Base-by-base conservation (phyloP, 768 basidiomycete species). In the Tylopilus intermedius region DNA sequence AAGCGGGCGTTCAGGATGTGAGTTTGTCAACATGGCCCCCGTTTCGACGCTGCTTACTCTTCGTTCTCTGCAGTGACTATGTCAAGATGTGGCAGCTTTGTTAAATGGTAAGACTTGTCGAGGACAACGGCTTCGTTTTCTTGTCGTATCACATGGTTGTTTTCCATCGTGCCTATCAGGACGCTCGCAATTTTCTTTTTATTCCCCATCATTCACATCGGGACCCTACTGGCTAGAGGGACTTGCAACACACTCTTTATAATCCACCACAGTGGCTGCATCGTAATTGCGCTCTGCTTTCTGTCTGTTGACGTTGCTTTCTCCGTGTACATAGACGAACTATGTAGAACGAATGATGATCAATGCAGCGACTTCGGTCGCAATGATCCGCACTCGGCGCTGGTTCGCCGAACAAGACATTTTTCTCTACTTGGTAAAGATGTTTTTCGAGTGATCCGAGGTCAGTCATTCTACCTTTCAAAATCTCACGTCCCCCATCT, bases 1-100 rank as follows among this genome's bases (percentile, higher is more conserved):
- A 76, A 81, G 46, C 75, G 86, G 29, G 83, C 85, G 2, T 79
- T 93, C 72, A 77, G 85, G 40, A 78, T 93, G 83, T 86, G 64
- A 49, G 66, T 55, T 5, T 33, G 1, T 7, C 5, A 3, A 8
- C 27, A 15, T 6, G 4, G 0, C 21, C 14, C 6, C 7, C 10
- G n/a, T 26, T 8, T 13, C 27, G 4, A n/a, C 4, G 41, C 11
- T n/a, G 24, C 50, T 56, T 4, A 58, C 5, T 1, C 1, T 41
- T 37, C 22, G 26, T 27, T 14, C 27, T 42, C 11, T 8, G n/a
- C 24, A 67, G 66, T 6, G 67, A 67, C 47, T 67, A 67, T 11
- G 67, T 69, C 46, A 67, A 69, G 54, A 67, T 67, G 67, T 67
- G 67, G 67, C 66, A 66, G 10, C 57, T 69, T 14, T 67, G 67